phyloP scores from a whole-genome alignment of 2,329 filamentous ascomycete genomes.

The Aspergillus sojae region DNA sequence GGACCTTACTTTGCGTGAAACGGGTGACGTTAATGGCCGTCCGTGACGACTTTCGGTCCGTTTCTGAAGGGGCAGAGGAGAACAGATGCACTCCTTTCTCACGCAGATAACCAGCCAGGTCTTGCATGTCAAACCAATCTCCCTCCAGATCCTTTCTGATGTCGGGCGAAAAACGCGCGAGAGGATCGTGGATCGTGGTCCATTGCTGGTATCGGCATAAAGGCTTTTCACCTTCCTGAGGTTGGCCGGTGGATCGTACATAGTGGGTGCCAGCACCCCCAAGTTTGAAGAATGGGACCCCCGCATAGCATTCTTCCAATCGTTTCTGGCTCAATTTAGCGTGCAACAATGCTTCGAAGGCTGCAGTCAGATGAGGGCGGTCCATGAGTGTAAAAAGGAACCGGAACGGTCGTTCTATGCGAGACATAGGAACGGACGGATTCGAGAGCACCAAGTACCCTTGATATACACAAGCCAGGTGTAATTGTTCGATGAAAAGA shows the following conservation, averaged over 20 bases:
- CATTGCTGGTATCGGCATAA: conserved; percentile 14
- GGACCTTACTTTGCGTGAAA: conserved; percentile 21
- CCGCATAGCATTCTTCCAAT: conserved; percentile 22
- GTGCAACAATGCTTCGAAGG: conserved; percentile 22
- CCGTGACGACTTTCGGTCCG: not conserved
- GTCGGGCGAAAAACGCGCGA: conserved; percentile 15
- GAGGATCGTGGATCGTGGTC: conserved; percentile 17
- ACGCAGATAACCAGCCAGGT: conserved; percentile 25
- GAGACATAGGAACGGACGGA: conserved; percentile 16
- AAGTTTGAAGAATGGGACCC: conserved; percentile 28
- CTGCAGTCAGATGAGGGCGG: conserved; percentile 17
- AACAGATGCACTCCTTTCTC: conserved; percentile 21
- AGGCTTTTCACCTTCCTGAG: conserved; percentile 4
- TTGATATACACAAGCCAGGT: conserved; percentile 24
- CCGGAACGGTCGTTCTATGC: conserved; percentile 24
- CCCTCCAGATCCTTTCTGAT: conserved; percentile 22
- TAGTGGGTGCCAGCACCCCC: conserved; percentile 30
- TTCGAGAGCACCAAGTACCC: conserved; percentile 21
- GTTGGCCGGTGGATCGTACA: conserved; percentile 8
- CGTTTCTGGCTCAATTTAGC: conserved; percentile 18
- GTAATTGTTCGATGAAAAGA: conserved; percentile 23
- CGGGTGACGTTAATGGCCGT: conserved; percentile 14
- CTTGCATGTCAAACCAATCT: conserved; percentile 29
- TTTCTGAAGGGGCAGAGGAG: conserved; percentile 1
- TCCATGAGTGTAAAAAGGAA: conserved; percentile 26